Base-by-base conservation (phyloP, 345 rosid species). In the Murraya paniculata region DNA sequence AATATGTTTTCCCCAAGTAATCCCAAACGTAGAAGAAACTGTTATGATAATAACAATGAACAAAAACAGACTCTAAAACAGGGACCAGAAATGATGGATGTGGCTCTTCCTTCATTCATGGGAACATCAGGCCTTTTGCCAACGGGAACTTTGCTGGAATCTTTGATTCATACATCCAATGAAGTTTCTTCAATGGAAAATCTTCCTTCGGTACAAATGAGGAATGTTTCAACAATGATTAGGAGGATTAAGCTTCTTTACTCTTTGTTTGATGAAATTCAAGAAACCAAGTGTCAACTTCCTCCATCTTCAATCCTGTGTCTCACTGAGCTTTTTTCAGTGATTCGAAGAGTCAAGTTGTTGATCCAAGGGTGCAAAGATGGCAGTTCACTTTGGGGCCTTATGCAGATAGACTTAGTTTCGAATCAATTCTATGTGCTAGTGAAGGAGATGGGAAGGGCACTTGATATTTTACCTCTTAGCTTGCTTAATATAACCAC, bases 391-490 rank as follows among this genome's bases (percentile, higher is more conserved):
- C 83, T 91, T 11, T 89, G 92, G 93, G 70, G 82, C 36, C 79
- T 91, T 5, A 28, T 82, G 16, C 92, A 85, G 73, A 83, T 85
- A 3, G 81, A 87, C 25, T 24, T 56, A 4, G 11, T 90, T 33
- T 89, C 95, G 7, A 82, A 83, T 72, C 90, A 87, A 57, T 91
- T 90, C n/a, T 74, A 83, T 68, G 86, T 78, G 19, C 68, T 87
- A 6, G 91, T 81, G 78, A 91, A 85, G 85, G 93, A 91, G 65
- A 90, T 90, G 89, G 92, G 91, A 2, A 81, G 84, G 33, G 92
- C 92, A 21, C 87, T 91, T 3, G 95, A 91, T 75, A 90, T 91
- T 73, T 73, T 91, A 6, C 93, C 95, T 38, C 68, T 88, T 66
- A 91, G 89, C 76, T 72, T 90, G 88, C 90, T 90, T 48, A 76